Conservation (phyloP, 345 rosid species). For the Viola odorata region DNA sequence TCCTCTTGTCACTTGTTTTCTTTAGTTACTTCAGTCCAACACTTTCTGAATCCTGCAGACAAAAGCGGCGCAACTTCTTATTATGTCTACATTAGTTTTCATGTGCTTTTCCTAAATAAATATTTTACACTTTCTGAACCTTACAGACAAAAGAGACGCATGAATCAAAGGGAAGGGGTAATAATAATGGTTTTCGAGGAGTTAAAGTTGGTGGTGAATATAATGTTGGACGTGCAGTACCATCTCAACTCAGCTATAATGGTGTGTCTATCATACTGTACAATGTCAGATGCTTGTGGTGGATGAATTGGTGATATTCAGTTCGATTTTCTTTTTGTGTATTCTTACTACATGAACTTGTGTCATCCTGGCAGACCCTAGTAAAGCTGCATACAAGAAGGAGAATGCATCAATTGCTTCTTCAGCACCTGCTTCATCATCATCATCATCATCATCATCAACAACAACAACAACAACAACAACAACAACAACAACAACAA, state of each 20-base stretch:
- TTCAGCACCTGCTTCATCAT: constrained; percentile 15
- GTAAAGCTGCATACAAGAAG: constrained; percentile 27
- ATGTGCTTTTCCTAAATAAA: too few relatives aligned
- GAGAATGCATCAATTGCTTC: constrained; percentile 26
- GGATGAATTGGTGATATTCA: constrained; percentile 11
- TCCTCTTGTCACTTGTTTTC: too few relatives aligned
- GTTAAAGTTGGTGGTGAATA: constrained; percentile 24
- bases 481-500: too few relatives aligned
- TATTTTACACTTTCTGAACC: neutral
- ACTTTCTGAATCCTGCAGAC: too few relatives aligned
- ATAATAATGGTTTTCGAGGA: constrained; percentile 12
- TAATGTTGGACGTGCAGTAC: constrained; percentile 11
- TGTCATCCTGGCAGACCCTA: constrained; percentile 29
- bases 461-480: too few relatives aligned
- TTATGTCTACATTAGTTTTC: too few relatives aligned
- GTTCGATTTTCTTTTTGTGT: constrained; percentile 4
- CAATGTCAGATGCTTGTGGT: constrained; percentile 9
- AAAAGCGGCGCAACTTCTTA: constrained; percentile 34
- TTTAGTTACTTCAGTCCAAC: too few relatives aligned
- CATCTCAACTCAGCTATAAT: constrained; percentile 13
- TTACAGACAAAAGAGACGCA: constrained; percentile 40
- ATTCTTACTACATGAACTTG: constrained; percentile 19
- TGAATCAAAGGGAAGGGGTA: constrained; percentile 26
- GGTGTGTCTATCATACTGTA: constrained; percentile 27
- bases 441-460: too few relatives aligned